A percentile compares a stretch with the other conserved stretches of the same genome.
Conservation (phyloP, 805 yeast species). For the Suhomyces canberraensis region DNA sequence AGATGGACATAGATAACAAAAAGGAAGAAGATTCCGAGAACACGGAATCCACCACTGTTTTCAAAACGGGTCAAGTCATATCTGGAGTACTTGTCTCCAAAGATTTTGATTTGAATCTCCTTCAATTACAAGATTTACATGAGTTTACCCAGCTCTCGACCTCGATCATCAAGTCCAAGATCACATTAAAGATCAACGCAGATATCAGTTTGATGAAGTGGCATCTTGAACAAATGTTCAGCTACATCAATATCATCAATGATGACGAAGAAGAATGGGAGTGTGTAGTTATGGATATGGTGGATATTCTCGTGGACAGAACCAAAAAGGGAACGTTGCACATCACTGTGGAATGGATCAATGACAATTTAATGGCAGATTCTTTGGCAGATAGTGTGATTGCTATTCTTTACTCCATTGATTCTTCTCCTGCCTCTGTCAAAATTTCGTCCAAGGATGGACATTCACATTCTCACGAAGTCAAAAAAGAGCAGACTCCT, state of each 20-base stretch:
- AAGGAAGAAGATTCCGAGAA: neutral
- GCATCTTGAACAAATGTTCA: slow-evolving; percentile 96
- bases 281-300: slow-evolving; percentile 44
- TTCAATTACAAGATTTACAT: slow-evolving; percentile 82
- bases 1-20: slow-evolving; percentile 3
- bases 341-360: slow-evolving; percentile 84
- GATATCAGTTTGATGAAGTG: slow-evolving; percentile 76
- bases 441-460: slow-evolving; percentile 65
- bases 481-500: slow-evolving; percentile 4
- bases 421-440: slow-evolving; percentile 92
- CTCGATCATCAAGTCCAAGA: slow-evolving; percentile 78
- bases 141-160: slow-evolving; percentile 87
- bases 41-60: slow-evolving; percentile 4
- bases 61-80: slow-evolving; percentile 33
- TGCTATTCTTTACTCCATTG: slow-evolving; percentile 87
- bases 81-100: slow-evolving; percentile 89
- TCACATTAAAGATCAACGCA: slow-evolving; percentile 74
- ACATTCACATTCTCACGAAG: slow-evolving; percentile 31
- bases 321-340: slow-evolving; percentile 34
- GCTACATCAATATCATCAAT: slow-evolving; percentile 61
- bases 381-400: slow-evolving; percentile 92
- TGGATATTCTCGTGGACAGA: slow-evolving; percentile 43
- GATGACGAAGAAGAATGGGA: slow-evolving; percentile 50
- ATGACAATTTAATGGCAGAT: slow-evolving; percentile 77
- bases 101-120: slow-evolving; percentile 81